Evolutionary conservation across 108 stramenopile genomes (phyloP).

Genomic region (Craspedostauros australis): DNA sequence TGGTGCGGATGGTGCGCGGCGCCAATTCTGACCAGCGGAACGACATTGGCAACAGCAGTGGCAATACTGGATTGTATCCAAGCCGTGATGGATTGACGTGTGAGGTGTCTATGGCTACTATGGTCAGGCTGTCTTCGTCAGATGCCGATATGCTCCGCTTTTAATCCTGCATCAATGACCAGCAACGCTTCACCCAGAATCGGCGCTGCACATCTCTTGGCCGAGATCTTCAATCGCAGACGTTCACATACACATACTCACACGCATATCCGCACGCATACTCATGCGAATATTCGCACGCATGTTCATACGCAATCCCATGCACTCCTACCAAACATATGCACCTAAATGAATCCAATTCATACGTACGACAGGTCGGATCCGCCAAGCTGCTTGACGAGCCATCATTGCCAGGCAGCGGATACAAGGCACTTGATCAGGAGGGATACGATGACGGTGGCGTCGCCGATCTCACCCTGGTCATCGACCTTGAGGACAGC

Average conservation of each 20-base stretch:
- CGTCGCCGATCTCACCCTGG: constrained; percentile 82
- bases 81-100: too few relatives aligned
- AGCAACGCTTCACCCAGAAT: too few relatives aligned
- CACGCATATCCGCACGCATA: neutral
- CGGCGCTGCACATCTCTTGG: neutral
- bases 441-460: constrained; percentile 87
- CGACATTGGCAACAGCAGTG: too few relatives aligned
- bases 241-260: neutral
- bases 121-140: too few relatives aligned
- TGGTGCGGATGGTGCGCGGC: too few relatives aligned
- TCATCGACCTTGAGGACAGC: constrained; percentile 84
- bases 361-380: constrained; percentile 40
- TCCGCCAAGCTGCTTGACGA: constrained; percentile 73
- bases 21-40: too few relatives aligned
- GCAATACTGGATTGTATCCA: too few relatives aligned
- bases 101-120: too few relatives aligned
- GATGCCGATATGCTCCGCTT: too few relatives aligned
- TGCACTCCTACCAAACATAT: neutral
- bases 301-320: neutral
- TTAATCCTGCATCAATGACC: too few relatives aligned
- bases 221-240: neutral
- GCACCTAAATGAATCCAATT: neutral
- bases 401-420: constrained; percentile 70
- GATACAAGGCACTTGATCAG: constrained; percentile 76
- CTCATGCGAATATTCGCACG: neutral